phyloP scores from a whole-genome alignment of 768 basidiomycete genomes.

The Suillus cothurnatus region DNA sequence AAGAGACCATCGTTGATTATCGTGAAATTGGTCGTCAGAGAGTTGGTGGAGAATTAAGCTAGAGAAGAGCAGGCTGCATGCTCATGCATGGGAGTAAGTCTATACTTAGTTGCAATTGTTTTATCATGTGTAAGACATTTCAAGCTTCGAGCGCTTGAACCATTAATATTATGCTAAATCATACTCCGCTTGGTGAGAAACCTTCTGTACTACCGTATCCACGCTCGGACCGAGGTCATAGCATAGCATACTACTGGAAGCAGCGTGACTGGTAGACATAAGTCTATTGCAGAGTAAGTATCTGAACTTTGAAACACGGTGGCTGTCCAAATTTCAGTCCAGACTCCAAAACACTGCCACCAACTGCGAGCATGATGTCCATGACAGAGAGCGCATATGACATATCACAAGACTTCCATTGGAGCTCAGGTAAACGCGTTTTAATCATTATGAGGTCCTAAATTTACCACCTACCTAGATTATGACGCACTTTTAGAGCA shows the following conservation, averaged over 20 bases:
- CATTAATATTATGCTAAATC: no score
- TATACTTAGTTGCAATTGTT: neutral
- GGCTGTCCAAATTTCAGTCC: neutral
- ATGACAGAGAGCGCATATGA: slow-evolving; percentile 13
- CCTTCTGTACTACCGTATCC: neutral
- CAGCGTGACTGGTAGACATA: neutral
- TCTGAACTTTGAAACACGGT: slow-evolving; percentile 4
- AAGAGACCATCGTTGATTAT: neutral
- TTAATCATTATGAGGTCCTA: slow-evolving; percentile 3
- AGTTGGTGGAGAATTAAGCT: slow-evolving; percentile 16
- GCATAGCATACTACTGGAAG: neutral
- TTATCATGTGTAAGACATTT: neutral
- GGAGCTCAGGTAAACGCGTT: slow-evolving; percentile 49
- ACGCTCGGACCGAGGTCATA: neutral
- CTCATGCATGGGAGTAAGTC: neutral
- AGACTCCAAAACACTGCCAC: neutral
- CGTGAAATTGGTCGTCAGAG: slow-evolving; percentile 12
- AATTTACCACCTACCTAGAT: slow-evolving; percentile 39
- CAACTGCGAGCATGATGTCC: slow-evolving; percentile 21
- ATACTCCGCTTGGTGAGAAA: neutral
- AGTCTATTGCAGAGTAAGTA: neutral
- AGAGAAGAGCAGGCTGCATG: slow-evolving; percentile 1
- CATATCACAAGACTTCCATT: slow-evolving; percentile 41
- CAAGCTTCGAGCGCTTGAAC: neutral
- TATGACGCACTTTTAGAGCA: slow-evolving; percentile 59